phyloP scores from a whole-genome alignment of 805 yeast species.

The Pichia phayaonensis region DNA sequence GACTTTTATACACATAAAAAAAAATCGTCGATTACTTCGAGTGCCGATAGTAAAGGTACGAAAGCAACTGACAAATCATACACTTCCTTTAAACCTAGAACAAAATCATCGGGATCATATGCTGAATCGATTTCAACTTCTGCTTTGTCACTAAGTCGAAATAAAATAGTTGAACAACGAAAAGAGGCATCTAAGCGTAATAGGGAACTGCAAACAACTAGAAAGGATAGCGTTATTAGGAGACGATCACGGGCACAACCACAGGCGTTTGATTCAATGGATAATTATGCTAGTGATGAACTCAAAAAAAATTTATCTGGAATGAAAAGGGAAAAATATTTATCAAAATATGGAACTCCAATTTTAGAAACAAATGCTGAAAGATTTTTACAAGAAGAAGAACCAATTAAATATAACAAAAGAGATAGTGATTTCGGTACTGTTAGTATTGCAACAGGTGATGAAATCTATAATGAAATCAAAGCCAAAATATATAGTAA shows the following conservation, averaged over 20 bases:
- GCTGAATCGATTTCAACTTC: constrained; percentile 7
- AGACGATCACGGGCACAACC: neutral
- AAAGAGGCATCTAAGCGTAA: neutral
- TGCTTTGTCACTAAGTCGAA: neutral
- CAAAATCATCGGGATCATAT: constrained; percentile 1
- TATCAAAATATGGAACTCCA: constrained; percentile 4
- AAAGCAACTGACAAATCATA: constrained; percentile 1
- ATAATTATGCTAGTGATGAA: neutral
- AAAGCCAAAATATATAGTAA: constrained; percentile 14
- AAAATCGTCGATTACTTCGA: neutral
- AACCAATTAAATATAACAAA: neutral
- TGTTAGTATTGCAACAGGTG: constrained; percentile 22
- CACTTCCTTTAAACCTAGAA: neutral
- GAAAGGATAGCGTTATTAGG: constrained; percentile 4
- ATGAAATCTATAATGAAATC: constrained; percentile 18
- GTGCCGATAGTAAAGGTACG: neutral
- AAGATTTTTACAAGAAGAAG: neutral
- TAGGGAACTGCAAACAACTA: constrained; percentile 1
- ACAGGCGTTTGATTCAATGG: neutral
- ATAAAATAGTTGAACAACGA: neutral
- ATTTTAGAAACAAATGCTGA: neutral
- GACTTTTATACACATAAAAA: constrained; percentile 11
- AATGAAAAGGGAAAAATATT: neutral
- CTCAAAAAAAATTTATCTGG: neutral
- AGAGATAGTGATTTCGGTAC: constrained; percentile 21